A percentile compares a stretch with the other conserved stretches of the same genome.
phyloP scores from a whole-genome alignment of 352 stramenopile genomes.

The Phytopythium montanum region DNA sequence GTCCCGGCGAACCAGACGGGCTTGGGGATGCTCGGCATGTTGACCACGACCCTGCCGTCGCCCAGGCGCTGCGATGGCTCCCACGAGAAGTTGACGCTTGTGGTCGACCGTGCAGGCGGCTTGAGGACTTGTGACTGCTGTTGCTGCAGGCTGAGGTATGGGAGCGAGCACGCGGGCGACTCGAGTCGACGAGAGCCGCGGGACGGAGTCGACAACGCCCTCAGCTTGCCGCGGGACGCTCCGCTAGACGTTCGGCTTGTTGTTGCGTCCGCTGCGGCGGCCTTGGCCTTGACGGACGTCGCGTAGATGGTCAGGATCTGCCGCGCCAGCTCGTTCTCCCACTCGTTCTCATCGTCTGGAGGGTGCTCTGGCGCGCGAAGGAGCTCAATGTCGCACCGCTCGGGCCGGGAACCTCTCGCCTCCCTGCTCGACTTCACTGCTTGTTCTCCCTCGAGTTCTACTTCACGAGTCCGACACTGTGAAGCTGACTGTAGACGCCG shows the following conservation, averaged over 20 bases:
- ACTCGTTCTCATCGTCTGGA: slow-evolving; percentile 69
- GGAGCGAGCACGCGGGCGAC: not conserved
- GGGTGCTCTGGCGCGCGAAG: slow-evolving; percentile 40
- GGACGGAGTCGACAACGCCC: not conserved
- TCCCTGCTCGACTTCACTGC: not conserved
- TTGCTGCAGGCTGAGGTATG: not conserved
- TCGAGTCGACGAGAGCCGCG: not conserved
- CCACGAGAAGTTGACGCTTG: slow-evolving; percentile 58
- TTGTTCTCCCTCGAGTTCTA: not conserved
- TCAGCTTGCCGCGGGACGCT: not conserved
- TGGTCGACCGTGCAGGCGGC: not conserved
- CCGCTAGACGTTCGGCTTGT: not conserved
- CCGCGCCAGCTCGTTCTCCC: slow-evolving; percentile 89
- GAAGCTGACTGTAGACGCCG: not conserved
- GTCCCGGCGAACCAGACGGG: slow-evolving; percentile 87
- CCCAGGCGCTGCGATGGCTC: slow-evolving; percentile 51
- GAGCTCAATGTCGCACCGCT: slow-evolving; percentile 45
- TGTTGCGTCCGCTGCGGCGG: not conserved
- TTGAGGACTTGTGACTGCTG: not conserved
- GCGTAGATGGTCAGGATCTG: slow-evolving; percentile 89
- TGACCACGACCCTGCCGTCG: slow-evolving; percentile 70
- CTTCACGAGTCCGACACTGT: not conserved
- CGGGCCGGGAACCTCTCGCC: not conserved
- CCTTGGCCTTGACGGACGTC: slow-evolving; percentile 67
- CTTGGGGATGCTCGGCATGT: slow-evolving; percentile 70